These are phyloP conservation scores for Neospora caninum DNA, from an alignment of 169 alveolate genomes.

Conservation along the genomic window DNA sequence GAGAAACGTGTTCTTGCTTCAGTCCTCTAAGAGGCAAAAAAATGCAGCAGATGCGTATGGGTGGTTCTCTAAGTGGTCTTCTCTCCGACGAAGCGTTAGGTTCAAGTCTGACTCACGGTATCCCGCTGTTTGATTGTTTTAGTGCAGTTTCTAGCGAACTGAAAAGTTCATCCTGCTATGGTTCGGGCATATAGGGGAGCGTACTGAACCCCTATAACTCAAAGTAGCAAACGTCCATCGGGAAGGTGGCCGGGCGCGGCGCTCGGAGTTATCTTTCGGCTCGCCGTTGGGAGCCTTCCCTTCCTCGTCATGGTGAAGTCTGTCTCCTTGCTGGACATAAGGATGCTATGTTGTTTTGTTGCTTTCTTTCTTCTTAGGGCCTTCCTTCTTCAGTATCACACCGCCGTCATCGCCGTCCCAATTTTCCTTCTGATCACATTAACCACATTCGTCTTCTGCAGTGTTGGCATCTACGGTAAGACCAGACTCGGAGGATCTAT, in stretches of 20 bases:
- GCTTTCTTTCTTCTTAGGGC: conserved; percentile 49
- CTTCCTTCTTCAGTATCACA: conserved; percentile 65
- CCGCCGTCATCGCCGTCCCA: conserved; percentile 75
- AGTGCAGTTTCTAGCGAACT: too few relatives aligned
- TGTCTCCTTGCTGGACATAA: too few relatives aligned
- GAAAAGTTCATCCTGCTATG: neutral
- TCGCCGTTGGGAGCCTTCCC: too few relatives aligned
- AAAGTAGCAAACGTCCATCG: too few relatives aligned
- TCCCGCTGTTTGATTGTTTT: neutral
- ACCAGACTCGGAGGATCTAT: neutral
- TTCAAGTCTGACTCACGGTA: neutral
- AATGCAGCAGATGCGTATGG: too few relatives aligned
- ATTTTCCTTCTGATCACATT: conserved; percentile 75
- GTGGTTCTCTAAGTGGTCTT: neutral
- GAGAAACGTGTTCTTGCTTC: too few relatives aligned
- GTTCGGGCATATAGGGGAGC: neutral
- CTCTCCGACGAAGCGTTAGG: neutral
- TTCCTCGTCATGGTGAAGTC: too few relatives aligned
- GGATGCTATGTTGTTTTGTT: neutral
- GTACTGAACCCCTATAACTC: too few relatives aligned
- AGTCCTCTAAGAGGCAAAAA: too few relatives aligned
- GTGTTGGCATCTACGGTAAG: conserved; percentile 78
- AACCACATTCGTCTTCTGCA: conserved; percentile 80
- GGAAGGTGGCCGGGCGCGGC: too few relatives aligned
- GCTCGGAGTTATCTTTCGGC: too few relatives aligned